Conservation (phyloP, 2,329 filamentous ascomycete genomes). For the Dothideomycetidae sp. region DNA sequence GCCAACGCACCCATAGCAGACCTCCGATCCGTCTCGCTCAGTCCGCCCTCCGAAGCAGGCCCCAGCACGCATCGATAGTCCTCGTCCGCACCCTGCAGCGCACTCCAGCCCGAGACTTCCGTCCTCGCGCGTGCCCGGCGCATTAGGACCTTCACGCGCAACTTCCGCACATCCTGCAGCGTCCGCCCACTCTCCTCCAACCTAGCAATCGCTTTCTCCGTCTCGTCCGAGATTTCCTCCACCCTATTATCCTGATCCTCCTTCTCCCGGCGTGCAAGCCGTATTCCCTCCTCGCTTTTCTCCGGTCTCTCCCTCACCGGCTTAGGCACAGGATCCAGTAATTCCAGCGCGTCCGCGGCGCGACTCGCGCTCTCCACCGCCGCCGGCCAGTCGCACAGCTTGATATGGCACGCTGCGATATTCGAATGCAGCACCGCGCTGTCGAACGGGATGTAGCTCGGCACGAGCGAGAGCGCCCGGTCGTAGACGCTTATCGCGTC, state of each 20-base stretch:
- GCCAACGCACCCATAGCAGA: conserved; percentile 53
- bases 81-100: conserved; percentile 60
- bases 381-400: conserved; percentile 72
- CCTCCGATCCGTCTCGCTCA: conserved; percentile 51
- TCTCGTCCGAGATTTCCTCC: conserved; percentile 36
- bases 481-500: conserved; percentile 74
- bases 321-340: conserved; percentile 35
- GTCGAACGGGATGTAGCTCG: conserved; percentile 76
- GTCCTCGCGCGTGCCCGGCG: conserved; percentile 60
- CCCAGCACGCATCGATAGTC: conserved; percentile 58
- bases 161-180: conserved; percentile 53
- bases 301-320: conserved; percentile 15
- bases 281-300: conserved; percentile 10
- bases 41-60: conserved; percentile 36
- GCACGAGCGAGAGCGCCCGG: conserved; percentile 62
- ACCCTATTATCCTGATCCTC: conserved; percentile 24
- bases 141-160: conserved; percentile 71
- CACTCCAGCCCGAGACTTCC: conserved; percentile 63
- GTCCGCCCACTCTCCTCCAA: conserved; percentile 30
- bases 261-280: conserved; percentile 14
- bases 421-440: conserved; percentile 78
- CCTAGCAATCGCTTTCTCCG: conserved; percentile 28
- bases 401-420: conserved; percentile 76
- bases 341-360: conserved; percentile 58
- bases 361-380: conserved; percentile 59